Evolutionary conservation across 805 yeast species (phyloP).

Genomic region (Yarrowia sp.): DNA sequence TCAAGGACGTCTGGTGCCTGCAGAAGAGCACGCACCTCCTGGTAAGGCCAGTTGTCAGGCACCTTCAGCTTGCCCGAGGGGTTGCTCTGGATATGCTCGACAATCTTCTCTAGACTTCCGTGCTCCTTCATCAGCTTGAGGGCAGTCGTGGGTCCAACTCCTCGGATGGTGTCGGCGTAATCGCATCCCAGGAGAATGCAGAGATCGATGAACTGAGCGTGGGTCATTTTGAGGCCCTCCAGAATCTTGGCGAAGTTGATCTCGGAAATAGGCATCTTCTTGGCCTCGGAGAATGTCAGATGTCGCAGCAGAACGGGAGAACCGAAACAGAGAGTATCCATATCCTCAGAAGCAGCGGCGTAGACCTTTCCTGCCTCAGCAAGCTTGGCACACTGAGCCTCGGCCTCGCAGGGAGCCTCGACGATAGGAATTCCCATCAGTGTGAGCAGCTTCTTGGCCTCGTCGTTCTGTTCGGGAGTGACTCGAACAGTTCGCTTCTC

Average conservation of each 20-base stretch:
- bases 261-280: constrained; percentile 89
- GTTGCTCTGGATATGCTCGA: constrained; percentile 53
- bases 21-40: constrained; percentile 82
- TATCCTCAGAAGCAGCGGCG: constrained; percentile 98
- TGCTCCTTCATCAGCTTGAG: constrained; percentile 83
- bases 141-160: constrained; percentile 96
- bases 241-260: constrained; percentile 64
- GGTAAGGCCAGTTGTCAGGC: constrained; percentile 94
- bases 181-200: constrained; percentile 96
- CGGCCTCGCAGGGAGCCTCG: constrained; percentile 97
- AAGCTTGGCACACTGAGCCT: constrained; percentile 94
- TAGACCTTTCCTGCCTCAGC: constrained; percentile 88
- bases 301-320: constrained; percentile 84
- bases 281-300: constrained; percentile 88
- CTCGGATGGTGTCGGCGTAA: constrained; percentile 91
- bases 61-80: constrained; percentile 67
- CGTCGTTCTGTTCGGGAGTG: constrained; percentile 87
- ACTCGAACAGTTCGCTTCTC: constrained; percentile 90
- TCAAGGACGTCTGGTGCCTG: constrained; percentile 73
- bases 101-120: constrained; percentile 73
- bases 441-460: constrained; percentile 74
- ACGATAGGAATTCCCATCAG: constrained; percentile 96
- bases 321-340: constrained; percentile 94
- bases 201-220: constrained; percentile 77
- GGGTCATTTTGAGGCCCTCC: constrained; percentile 72